A percentile compares a stretch with the other conserved stretches of the same genome.
Evolutionary conservation across 257 asterid species (phyloP).

Genomic region (Paraleonurus japonicus): DNA sequence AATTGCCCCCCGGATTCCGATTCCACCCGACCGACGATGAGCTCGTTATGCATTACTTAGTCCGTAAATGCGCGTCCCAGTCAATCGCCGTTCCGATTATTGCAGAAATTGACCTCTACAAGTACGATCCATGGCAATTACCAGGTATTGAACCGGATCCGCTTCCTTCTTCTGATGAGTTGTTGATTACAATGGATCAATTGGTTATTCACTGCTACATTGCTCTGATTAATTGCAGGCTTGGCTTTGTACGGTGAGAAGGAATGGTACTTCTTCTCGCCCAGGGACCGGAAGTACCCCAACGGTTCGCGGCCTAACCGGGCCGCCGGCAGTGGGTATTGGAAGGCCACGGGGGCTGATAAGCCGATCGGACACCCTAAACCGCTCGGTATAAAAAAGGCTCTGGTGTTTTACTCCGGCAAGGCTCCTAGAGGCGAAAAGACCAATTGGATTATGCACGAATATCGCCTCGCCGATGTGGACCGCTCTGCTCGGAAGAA

Average conservation of each 20-base stretch:
- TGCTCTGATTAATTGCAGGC: conserved; percentile 39
- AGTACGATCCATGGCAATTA: conserved; percentile 77
- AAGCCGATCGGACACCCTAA: conserved; percentile 76
- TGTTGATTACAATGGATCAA: not conserved
- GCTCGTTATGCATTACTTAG: conserved; percentile 77
- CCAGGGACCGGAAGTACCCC: conserved; percentile 86
- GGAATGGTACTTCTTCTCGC: conserved; percentile 94
- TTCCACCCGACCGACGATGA: conserved; percentile 95
- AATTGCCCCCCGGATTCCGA: conserved; percentile 81
- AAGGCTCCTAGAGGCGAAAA: conserved; percentile 84
- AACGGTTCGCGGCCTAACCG: conserved; percentile 92
- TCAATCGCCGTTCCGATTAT: conserved; percentile 69
- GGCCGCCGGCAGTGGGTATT: conserved; percentile 84
- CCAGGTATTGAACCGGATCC: conserved; percentile 49
- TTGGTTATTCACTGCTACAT: conserved; percentile 17
- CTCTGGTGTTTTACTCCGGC: conserved; percentile 83
- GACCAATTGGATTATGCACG: conserved; percentile 94
- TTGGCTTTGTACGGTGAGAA: conserved; percentile 82
- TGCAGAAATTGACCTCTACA: conserved; percentile 84
- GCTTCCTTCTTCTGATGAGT: not conserved
- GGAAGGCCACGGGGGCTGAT: conserved; percentile 97
- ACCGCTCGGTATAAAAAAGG: conserved; percentile 75
- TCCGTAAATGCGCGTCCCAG: conserved; percentile 66
- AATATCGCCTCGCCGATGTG: conserved; percentile 82
- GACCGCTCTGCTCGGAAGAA: conserved; percentile 80